These are phyloP conservation scores for Paspalum vaginatum DNA, from an alignment of 176 grass and related monocot genomes.

Conservation along the genomic window DNA sequence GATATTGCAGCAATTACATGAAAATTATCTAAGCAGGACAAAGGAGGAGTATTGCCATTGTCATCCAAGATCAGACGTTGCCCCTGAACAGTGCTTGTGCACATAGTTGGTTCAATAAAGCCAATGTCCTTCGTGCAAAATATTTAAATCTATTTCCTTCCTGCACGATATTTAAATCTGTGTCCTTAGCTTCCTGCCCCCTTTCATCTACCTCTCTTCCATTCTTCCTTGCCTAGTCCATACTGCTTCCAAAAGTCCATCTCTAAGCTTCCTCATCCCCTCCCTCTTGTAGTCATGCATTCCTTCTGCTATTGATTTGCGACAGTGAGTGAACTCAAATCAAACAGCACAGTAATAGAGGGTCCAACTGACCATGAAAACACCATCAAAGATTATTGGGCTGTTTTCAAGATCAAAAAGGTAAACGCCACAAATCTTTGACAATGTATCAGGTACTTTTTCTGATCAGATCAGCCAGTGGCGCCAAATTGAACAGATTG, in stretches of 20 bases:
- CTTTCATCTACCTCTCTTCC: neutral
- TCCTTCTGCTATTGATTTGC: neutral
- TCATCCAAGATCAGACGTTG: slow-evolving; percentile 81
- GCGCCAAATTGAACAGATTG: neutral
- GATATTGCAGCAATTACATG: neutral
- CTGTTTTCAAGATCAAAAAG: neutral
- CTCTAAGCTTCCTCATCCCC: neutral
- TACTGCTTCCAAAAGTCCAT: neutral
- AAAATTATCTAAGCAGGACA: neutral
- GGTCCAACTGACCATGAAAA: neutral
- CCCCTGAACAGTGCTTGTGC: slow-evolving; percentile 88
- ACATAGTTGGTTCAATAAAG: slow-evolving; percentile 46
- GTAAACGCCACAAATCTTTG: neutral
- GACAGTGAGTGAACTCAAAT: neutral
- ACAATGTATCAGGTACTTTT: neutral
- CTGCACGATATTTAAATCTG: slow-evolving; percentile 38
- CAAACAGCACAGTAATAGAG: neutral
- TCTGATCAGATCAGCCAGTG: neutral
- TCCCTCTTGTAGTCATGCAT: neutral
- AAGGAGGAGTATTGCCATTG: slow-evolving; percentile 62
- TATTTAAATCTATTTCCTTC: slow-evolving; percentile 31
- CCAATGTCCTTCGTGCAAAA: slow-evolving; percentile 81
- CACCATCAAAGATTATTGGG: neutral
- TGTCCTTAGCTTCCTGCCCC: neutral
- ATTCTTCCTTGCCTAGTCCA: neutral